Conservation (phyloP, 108 stramenopile genomes). For the Fragilaria radians region DNA sequence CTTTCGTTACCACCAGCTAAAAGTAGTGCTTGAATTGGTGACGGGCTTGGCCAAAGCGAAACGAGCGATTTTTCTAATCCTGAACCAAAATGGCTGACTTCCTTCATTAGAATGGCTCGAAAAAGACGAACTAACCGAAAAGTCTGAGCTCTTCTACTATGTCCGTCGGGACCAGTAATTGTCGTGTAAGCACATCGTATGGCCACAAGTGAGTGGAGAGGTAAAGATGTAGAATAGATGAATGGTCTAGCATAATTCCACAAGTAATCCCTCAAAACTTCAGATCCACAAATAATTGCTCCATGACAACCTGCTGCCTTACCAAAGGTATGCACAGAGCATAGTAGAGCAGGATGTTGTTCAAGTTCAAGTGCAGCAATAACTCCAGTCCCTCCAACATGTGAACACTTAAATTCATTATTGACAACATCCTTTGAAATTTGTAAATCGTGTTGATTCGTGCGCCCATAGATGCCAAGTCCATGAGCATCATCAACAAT, state of each 20-base stretch:
- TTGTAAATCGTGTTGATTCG: constrained; percentile 33
- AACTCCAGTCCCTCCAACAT: constrained; percentile 77
- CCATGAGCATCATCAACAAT: constrained; percentile 93
- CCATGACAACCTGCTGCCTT: constrained; percentile 98
- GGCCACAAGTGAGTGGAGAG: constrained; percentile 70
- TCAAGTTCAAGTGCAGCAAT: constrained; percentile 63
- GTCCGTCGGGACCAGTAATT: constrained; percentile 50
- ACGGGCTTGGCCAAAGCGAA: constrained; percentile 42
- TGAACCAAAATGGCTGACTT: not conserved
- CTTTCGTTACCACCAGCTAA: constrained; percentile 69
- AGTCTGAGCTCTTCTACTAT: constrained; percentile 37
- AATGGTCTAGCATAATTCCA: constrained; percentile 93
- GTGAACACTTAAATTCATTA: not conserved
- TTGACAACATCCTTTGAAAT: not conserved
- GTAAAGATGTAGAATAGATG: constrained; percentile 91
- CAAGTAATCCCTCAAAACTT: constrained; percentile 66
- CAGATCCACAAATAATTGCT: constrained; percentile 70
- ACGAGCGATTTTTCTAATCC: not conserved
- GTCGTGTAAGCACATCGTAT: constrained; percentile 77
- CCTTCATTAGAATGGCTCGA: constrained; percentile 17
- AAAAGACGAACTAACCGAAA: constrained; percentile 20
- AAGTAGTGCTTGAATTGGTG: constrained; percentile 94
- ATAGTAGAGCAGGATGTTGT: constrained; percentile 74
- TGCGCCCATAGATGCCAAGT: constrained; percentile 67
- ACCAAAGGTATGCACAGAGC: constrained; percentile 91